Evolutionary conservation across 2,329 filamentous ascomycete species (phyloP), one percentile per base, ranked within the genome.

Genomic region (Aspergillus sp.): DNA sequence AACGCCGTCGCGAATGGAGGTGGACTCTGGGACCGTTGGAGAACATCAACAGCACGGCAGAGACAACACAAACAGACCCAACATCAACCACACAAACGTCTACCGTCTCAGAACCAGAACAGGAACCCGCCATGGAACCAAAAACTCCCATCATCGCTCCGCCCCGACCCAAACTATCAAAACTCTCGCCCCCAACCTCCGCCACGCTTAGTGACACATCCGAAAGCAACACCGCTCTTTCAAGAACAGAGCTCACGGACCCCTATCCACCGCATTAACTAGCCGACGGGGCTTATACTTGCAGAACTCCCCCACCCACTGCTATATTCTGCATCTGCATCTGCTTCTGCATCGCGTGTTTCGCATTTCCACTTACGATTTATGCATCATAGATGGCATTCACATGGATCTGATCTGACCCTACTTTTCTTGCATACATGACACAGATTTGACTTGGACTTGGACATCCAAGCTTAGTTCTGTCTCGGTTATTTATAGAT

Each of bases 1-100:
- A 87, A 70, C 78, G 82, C 45, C 80, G 80, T 28, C 73, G 84
- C 22, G 80, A 85, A 66, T 87, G 85, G 85, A 76, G 80, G 51
- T 87, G 85, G 85, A 87, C 85, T 1, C 72, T 87, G 11, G 83
- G 81, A 1, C 80, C 83, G 11, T 64, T 83, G 30, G 68, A 73
- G 17, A 57, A 56, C 25, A 56, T 34, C 15, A 55, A 63, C 8
- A 64, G 63, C 11, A 61, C 30, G 28, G 47, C 31, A 19, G 52
- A 61, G 15, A n/a, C 61, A 31, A 34, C 59, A 5, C 49, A 54
- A 25, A 22, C 45, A 11, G 19, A 22, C 47, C 23, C 48, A 9
- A 25, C 30, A 30, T 19, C 51, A 22, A 56, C 45, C 15, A 57
- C 41, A 43, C 38, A 38, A 13, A 49, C 56, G 45, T 47, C 51